These are phyloP conservation scores for Schoenoplectus tabernaemontani DNA, from an alignment of 202 grass and related monocot genomes.

Conservation along the genomic window DNA sequence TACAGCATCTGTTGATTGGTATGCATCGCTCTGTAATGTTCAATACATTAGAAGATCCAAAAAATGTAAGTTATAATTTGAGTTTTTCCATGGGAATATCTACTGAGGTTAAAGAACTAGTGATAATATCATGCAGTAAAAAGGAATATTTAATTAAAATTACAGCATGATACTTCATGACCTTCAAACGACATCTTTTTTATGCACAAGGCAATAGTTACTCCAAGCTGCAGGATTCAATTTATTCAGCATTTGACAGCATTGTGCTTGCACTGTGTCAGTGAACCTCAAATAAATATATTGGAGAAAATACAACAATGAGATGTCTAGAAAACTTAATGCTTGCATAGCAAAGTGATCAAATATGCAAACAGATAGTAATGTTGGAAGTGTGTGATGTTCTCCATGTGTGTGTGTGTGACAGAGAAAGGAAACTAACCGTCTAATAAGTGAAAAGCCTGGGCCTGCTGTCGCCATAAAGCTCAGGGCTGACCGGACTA, in stretches of 20 bases:
- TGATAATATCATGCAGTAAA: neutral
- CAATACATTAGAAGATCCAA: neutral
- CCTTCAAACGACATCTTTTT: neutral
- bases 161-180: neutral
- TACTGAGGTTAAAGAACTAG: neutral
- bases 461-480: constrained; percentile 92
- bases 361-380: neutral
- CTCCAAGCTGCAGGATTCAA: neutral
- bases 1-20: constrained; percentile 91
- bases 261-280: neutral
- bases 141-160: neutral
- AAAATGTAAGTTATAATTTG: neutral
- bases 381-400: neutral
- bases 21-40: constrained; percentile 56
- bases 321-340: neutral
- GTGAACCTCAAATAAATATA: constrained; percentile 7
- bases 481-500: constrained; percentile 99
- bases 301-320: neutral
- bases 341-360: neutral
- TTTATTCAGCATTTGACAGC: neutral
- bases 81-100: neutral
- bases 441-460: constrained; percentile 99
- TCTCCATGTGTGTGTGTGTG: too few species aligned
- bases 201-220: neutral
- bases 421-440: constrained; percentile 34